Conservation (phyloP, 106 monocot genomes). For the Gastrodia elata region DNA sequence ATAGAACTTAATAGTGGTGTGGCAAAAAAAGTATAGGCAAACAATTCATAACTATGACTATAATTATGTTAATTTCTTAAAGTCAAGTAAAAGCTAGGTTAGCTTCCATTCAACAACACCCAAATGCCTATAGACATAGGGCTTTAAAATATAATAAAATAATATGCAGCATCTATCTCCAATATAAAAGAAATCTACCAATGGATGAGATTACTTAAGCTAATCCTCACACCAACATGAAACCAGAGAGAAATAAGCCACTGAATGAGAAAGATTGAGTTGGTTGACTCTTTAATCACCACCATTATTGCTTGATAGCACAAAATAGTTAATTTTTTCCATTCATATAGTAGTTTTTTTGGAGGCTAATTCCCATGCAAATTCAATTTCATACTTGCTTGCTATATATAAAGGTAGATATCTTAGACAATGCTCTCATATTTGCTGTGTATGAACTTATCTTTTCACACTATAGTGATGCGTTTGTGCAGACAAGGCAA, state of each 20-base stretch:
- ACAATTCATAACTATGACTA: too few species aligned
- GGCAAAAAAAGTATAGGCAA: too few species aligned
- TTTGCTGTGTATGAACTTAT: background rate
- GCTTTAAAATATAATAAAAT: background rate
- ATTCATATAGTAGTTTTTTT: background rate
- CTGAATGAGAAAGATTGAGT: background rate
- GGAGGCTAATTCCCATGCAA: background rate
- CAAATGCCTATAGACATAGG: too few species aligned
- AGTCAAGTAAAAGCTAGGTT: too few species aligned
- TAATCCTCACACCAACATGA: background rate
- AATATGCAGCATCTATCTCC: background rate
- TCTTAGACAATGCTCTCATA: background rate
- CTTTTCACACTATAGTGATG: background rate
- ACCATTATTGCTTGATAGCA: background rate
- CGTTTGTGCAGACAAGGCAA: conserved; percentile 62
- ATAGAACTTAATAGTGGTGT: too few species aligned
- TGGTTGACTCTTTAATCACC: background rate
- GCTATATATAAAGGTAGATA: background rate
- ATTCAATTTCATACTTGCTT: background rate
- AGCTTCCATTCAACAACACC: too few species aligned
- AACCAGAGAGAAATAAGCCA: background rate
- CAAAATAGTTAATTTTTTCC: background rate
- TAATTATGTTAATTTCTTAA: too few species aligned
- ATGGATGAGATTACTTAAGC: background rate
- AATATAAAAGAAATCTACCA: background rate